phyloP scores from a whole-genome alignment of 2,329 filamentous ascomycete genomes.

The Fusarium sp. region DNA sequence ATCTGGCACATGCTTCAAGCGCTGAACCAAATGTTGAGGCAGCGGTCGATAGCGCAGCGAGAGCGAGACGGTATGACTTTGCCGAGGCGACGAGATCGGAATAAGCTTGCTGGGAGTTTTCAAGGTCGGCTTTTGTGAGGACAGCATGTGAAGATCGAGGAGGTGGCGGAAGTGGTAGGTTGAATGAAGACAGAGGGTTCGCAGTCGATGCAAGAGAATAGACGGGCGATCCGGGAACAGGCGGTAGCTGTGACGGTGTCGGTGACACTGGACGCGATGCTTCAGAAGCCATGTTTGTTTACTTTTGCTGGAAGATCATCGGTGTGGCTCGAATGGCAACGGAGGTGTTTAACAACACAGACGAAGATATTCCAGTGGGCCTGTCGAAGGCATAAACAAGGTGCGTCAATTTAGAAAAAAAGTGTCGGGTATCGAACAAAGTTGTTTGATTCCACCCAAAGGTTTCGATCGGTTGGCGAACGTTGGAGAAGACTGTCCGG shows the following conservation, averaged over 20 bases:
- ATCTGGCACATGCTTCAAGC: slow-evolving; percentile 74
- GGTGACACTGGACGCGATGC: slow-evolving; percentile 59
- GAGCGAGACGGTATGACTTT: slow-evolving; percentile 72
- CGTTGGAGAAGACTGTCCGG: slow-evolving; percentile 40
- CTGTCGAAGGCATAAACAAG: background rate
- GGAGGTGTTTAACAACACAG: background rate
- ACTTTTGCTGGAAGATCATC: slow-evolving; percentile 31
- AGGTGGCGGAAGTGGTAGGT: slow-evolving; percentile 70
- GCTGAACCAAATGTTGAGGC: slow-evolving; percentile 73
- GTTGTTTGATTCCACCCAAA: slow-evolving; percentile 25
- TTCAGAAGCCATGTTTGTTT: slow-evolving; percentile 51
- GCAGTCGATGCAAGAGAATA: slow-evolving; percentile 73
- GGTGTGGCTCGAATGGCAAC: slow-evolving; percentile 9
- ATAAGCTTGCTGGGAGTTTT: slow-evolving; percentile 71
- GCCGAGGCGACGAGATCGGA: slow-evolving; percentile 70
- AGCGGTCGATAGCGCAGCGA: slow-evolving; percentile 69
- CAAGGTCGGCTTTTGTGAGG: slow-evolving; percentile 72
- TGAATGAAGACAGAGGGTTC: slow-evolving; percentile 69
- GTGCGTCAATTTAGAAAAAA: slow-evolving; percentile 11
- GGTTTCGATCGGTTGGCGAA: slow-evolving; percentile 32
- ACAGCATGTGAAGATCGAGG: slow-evolving; percentile 69
- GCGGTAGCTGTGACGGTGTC: slow-evolving; percentile 67
- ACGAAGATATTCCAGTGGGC: slow-evolving; percentile 18
- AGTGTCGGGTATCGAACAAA: slow-evolving; percentile 8
- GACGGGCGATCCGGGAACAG: slow-evolving; percentile 71